These are phyloP conservation scores for Alternaria panax DNA, from an alignment of 2,329 filamentous ascomycete species.

Conservation along the genomic window DNA sequence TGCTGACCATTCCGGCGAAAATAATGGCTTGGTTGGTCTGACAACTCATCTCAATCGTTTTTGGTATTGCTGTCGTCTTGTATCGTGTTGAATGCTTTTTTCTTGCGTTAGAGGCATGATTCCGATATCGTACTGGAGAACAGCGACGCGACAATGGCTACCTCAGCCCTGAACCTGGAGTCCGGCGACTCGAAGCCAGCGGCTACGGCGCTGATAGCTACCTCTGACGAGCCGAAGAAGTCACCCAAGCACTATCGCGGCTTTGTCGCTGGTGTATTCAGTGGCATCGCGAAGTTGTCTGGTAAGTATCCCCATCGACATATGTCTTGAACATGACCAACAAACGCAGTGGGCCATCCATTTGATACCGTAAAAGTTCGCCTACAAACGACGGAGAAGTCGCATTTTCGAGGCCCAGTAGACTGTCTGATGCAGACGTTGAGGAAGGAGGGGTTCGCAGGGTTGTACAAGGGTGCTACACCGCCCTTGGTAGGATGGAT, in stretches of 20 bases:
- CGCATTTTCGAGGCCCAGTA: slow-evolving; percentile 84
- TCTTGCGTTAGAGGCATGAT: slow-evolving; percentile 32
- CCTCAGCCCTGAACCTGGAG: slow-evolving; percentile 47
- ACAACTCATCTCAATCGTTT: background rate
- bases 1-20: slow-evolving; percentile 5
- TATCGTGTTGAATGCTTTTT: background rate
- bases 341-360: slow-evolving; percentile 64
- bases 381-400: slow-evolving; percentile 80
- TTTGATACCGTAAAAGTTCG: slow-evolving; percentile 99
- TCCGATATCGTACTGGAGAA: slow-evolving; percentile 10
- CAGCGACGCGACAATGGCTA: slow-evolving; percentile 41
- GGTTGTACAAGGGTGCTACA: slow-evolving; percentile 92
- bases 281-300: slow-evolving; percentile 86
- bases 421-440: slow-evolving; percentile 87
- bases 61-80: background rate
- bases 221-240: slow-evolving; percentile 37
- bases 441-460: slow-evolving; percentile 81
- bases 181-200: slow-evolving; percentile 32
- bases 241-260: slow-evolving; percentile 77
- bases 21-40: background rate
- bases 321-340: slow-evolving; percentile 19
- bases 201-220: slow-evolving; percentile 35
- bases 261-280: slow-evolving; percentile 97
- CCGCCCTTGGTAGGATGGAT: slow-evolving; percentile 97
- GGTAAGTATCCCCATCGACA: slow-evolving; percentile 61